A percentile compares a stretch with the other conserved stretches of the same genome.
phyloP scores from a whole-genome alignment of 208 protist genomes.

The Porcisia hertigi region DNA sequence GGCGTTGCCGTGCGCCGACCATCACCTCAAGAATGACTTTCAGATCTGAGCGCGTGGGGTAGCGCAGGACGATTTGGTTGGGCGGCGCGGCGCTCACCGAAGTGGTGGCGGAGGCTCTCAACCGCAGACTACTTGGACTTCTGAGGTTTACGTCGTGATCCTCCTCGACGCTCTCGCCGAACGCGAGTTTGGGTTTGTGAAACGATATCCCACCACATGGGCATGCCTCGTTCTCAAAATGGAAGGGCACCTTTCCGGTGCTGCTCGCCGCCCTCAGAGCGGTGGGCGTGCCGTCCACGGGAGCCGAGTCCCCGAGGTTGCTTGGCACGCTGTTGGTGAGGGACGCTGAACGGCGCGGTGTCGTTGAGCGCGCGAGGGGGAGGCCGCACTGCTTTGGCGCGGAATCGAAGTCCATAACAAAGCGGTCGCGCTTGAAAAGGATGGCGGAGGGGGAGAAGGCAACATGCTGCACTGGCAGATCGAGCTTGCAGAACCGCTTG shows the following conservation, averaged over 20 bases:
- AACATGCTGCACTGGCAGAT: constrained; percentile 44
- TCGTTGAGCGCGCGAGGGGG: constrained; percentile 6
- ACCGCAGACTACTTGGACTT: constrained; percentile 7
- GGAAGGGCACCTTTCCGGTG: constrained; percentile 19
- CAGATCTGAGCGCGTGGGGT: constrained; percentile 51
- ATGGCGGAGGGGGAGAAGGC: constrained; percentile 50
- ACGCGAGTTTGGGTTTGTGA: constrained; percentile 9
- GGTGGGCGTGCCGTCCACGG: neutral
- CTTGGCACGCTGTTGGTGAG: constrained; percentile 15
- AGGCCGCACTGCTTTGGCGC: constrained; percentile 10
- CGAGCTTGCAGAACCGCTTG: constrained; percentile 43
- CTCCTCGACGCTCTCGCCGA: constrained; percentile 11
- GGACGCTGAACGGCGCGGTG: constrained; percentile 20
- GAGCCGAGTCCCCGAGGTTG: constrained; percentile 8
- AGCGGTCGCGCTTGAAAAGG: constrained; percentile 42
- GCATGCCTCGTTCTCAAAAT: constrained; percentile 12
- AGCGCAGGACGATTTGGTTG: constrained; percentile 52
- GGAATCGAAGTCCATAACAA: constrained; percentile 57
- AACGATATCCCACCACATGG: neutral
- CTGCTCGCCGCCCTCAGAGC: constrained; percentile 14
- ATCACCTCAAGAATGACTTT: constrained; percentile 66
- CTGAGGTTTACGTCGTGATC: constrained; percentile 23
- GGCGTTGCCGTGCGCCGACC: constrained; percentile 52
- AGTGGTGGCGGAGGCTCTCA: neutral
- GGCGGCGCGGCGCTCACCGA: constrained; percentile 1